phyloP scores from a whole-genome alignment of 345 rosid genomes.

The Eutrema yunnanense region DNA sequence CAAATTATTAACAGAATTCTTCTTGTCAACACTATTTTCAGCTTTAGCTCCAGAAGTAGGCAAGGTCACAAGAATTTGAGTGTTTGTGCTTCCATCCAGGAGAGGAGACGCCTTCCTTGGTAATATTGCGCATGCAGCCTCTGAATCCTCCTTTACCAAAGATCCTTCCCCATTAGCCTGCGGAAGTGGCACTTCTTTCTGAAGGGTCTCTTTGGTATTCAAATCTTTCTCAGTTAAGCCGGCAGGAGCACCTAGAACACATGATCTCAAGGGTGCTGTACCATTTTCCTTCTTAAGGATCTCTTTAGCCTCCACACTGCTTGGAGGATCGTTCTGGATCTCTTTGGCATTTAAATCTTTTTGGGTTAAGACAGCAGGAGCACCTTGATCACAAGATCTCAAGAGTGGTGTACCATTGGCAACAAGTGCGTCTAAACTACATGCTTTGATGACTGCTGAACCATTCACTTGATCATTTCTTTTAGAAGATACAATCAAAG shows the following conservation, averaged over 20 bases:
- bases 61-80: constrained; percentile 19
- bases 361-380: too few species aligned
- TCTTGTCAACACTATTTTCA: constrained; percentile 11
- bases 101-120: not conserved
- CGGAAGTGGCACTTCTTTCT: constrained; percentile 27
- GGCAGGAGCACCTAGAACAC: constrained; percentile 21
- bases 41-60: constrained; percentile 19
- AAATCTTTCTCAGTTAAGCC: constrained; percentile 27
- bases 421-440: constrained; percentile 23
- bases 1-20: constrained; percentile 13
- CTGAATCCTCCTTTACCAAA: constrained; percentile 22
- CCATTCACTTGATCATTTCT: constrained; percentile 28
- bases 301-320: not conserved
- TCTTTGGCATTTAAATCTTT: too few species aligned
- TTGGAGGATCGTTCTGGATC: not conserved
- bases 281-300: constrained; percentile 16
- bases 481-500: constrained; percentile 33
- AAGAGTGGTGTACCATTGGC: not conserved
- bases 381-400: too few species aligned
- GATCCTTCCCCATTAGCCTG: constrained; percentile 28
- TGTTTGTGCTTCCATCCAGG: constrained; percentile 9
- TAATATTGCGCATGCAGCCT: not conserved
- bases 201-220: constrained; percentile 22
- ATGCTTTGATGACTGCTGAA: constrained; percentile 19
- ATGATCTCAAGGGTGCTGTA: constrained; percentile 6